These are phyloP conservation scores for Tylopilus felleus DNA, from an alignment of 768 basidiomycete species.

Conservation along the genomic window DNA sequence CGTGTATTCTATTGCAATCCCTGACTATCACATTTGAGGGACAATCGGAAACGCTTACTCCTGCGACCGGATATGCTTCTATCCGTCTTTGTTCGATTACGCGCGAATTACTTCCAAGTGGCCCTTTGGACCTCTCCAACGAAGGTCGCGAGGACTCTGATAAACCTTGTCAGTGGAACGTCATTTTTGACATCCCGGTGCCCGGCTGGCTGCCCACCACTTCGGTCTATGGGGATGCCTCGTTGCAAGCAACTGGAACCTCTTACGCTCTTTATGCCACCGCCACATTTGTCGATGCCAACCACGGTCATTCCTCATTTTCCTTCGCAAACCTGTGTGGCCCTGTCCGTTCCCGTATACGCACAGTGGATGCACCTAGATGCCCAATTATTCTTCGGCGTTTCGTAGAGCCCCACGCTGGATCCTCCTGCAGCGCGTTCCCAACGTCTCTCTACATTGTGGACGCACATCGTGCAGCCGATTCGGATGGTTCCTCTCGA, in stretches of 20 bases:
- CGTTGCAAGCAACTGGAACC: slow-evolving; percentile 48
- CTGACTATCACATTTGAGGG: slow-evolving; percentile 81
- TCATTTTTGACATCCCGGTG: slow-evolving; percentile 78
- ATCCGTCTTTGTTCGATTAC: slow-evolving; percentile 65
- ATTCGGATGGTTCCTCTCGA: slow-evolving; percentile 8
- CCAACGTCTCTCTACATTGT: slow-evolving; percentile 43
- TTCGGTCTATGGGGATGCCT: slow-evolving; percentile 42
- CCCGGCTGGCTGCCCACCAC: slow-evolving; percentile 87
- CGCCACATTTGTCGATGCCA: slow-evolving; percentile 52
- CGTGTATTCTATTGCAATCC: slow-evolving; percentile 61
- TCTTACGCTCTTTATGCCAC: slow-evolving; percentile 67
- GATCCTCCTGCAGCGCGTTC: slow-evolving; percentile 26
- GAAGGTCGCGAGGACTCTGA: slow-evolving; percentile 58
- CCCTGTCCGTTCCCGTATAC: slow-evolving; percentile 47
- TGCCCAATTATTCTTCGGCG: slow-evolving; percentile 50
- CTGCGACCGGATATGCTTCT: slow-evolving; percentile 62
- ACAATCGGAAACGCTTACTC: slow-evolving; percentile 70
- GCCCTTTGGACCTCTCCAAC: slow-evolving; percentile 58
- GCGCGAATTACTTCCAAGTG: slow-evolving; percentile 50
- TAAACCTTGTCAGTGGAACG: slow-evolving; percentile 62
- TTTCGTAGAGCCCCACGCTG: slow-evolving; percentile 43
- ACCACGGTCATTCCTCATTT: slow-evolving; percentile 42
- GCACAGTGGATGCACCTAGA: slow-evolving; percentile 39
- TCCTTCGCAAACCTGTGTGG: slow-evolving; percentile 54
- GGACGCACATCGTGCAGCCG: slow-evolving; percentile 32